Base-by-base conservation (phyloP, 345 rosid species). In the Jatropha curcas region DNA sequence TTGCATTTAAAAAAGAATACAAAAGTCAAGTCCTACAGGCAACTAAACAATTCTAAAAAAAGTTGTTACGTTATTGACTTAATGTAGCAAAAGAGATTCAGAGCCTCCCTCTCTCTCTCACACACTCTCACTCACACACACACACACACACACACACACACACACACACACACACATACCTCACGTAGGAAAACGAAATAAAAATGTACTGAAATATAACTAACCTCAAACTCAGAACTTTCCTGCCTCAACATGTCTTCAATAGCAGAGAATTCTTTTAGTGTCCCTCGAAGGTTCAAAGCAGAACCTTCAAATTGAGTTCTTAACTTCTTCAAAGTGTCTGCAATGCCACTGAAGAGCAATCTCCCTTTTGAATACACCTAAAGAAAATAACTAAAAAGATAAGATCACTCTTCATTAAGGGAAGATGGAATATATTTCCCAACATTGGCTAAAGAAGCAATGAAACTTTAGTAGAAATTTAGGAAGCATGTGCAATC, bases 201-300 rank as follows among this genome's bases (percentile, higher is more conserved):
- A 22, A 52, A 22, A 71, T 5, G 19, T 24, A 53, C 31, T 19
- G 35, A n/a, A 34, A 73, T 48, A 41, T 77, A 74, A 75, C 91
- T 56, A 80, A 96, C 98, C 98, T 90, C 85, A 81, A 88, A 91
- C 48, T 73, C 72, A 58, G 73, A 14, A 58, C 74, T 83, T 78
- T 91, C 99, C 56, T 72, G 78, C 76, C 81, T 84, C 84, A 96
- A 76, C 85, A 91, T 88, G 76, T 87, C 88, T 72, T 87, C 86
- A 60, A 90, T 78, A 70, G 74, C 87, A 76, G 86, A 75, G 67
- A 92, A 87, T 43, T 65, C 74, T 83, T 85, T 82, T 13, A 70
- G 55, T 51, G 84, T 79, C 65, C 86, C 88, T 17, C 51, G 79
- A 67, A 83, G 86, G 68, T 83, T 86, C 52, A 82, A 79, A 78